Percentiles rank a stretch among this genome's conserved stretches.
Conservation (phyloP, 257 asterid species). For the Scutellaria galericulata region DNA sequence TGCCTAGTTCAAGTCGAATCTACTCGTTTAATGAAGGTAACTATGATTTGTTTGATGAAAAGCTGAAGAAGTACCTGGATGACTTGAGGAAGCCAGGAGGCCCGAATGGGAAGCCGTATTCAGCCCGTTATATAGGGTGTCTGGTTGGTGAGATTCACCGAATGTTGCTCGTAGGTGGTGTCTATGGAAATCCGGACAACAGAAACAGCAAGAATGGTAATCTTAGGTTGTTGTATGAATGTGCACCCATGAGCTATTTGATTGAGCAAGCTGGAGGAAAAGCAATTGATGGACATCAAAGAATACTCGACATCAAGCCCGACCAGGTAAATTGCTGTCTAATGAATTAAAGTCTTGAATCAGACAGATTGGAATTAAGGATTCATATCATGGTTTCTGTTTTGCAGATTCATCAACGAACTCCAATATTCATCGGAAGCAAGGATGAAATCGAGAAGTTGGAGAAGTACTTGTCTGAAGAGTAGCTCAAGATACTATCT, state of each 20-base stretch:
- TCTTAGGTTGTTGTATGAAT: constrained; percentile 76
- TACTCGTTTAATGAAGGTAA: constrained; percentile 92
- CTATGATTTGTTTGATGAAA: constrained; percentile 73
- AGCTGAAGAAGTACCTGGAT: constrained; percentile 69
- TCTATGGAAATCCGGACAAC: constrained; percentile 80
- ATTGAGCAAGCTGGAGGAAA: constrained; percentile 87
- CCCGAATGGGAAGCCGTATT: constrained; percentile 71
- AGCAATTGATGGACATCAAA: constrained; percentile 63
- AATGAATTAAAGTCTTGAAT: neutral
- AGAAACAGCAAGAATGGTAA: constrained; percentile 70
- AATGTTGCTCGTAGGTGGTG: constrained; percentile 73
- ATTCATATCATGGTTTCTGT: constrained; percentile 9
- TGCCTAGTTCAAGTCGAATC: constrained; percentile 62
- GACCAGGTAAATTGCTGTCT: constrained; percentile 46
- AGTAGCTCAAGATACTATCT: neutral
- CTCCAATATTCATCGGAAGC: constrained; percentile 83
- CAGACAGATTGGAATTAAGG: neutral
- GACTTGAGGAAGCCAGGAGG: constrained; percentile 78
- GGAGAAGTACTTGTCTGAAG: constrained; percentile 46
- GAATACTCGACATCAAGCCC: constrained; percentile 77
- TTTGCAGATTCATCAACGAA: constrained; percentile 79
- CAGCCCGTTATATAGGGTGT: constrained; percentile 78
- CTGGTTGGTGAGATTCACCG: constrained; percentile 83
- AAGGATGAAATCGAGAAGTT: constrained; percentile 69
- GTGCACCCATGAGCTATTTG: constrained; percentile 88